These are phyloP conservation scores for Calocybe gambosa DNA, from an alignment of 1,284 basidiomycete genomes.

Conservation along the genomic window DNA sequence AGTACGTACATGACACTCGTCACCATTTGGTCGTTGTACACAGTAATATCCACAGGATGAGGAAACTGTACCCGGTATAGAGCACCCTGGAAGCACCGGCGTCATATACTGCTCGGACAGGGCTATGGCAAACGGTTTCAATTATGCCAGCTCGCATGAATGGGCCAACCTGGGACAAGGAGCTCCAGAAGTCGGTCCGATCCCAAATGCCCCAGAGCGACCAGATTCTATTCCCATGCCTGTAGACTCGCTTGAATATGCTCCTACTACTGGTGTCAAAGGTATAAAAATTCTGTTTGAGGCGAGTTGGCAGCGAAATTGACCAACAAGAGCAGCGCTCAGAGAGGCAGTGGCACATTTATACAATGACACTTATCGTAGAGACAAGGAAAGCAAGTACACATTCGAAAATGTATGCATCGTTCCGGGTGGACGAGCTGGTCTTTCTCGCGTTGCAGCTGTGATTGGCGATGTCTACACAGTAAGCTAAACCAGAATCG, in stretches of 20 bases:
- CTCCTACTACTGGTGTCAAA: slow-evolving; percentile 89
- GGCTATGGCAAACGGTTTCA: slow-evolving; percentile 86
- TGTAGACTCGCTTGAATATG: slow-evolving; percentile 83
- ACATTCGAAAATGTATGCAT: slow-evolving; percentile 89
- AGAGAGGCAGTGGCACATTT: slow-evolving; percentile 77
- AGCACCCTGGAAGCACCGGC: slow-evolving; percentile 70
- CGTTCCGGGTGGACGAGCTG: slow-evolving; percentile 86
- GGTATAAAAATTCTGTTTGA: slow-evolving; percentile 33
- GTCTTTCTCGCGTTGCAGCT: slow-evolving; percentile 85
- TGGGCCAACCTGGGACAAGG: slow-evolving; percentile 85
- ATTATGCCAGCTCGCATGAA: slow-evolving; percentile 66
- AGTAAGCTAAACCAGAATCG: slow-evolving; percentile 31
- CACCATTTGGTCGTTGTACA: slow-evolving; percentile 7
- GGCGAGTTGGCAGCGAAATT: neutral
- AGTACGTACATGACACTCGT: slow-evolving; percentile 29
- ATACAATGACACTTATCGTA: slow-evolving; percentile 85
- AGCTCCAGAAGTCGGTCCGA: slow-evolving; percentile 82
- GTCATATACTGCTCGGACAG: slow-evolving; percentile 88
- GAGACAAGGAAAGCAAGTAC: slow-evolving; percentile 77
- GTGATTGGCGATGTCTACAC: slow-evolving; percentile 84
- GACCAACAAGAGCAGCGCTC: slow-evolving; percentile 30
- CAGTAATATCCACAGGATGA: slow-evolving; percentile 51
- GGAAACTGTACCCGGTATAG: slow-evolving; percentile 79
- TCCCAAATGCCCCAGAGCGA: slow-evolving; percentile 69
- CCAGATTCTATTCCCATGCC: slow-evolving; percentile 60